Conservation (phyloP, 495 filamentous ascomycete genomes). For the Recurvomyces mirabilis region DNA sequence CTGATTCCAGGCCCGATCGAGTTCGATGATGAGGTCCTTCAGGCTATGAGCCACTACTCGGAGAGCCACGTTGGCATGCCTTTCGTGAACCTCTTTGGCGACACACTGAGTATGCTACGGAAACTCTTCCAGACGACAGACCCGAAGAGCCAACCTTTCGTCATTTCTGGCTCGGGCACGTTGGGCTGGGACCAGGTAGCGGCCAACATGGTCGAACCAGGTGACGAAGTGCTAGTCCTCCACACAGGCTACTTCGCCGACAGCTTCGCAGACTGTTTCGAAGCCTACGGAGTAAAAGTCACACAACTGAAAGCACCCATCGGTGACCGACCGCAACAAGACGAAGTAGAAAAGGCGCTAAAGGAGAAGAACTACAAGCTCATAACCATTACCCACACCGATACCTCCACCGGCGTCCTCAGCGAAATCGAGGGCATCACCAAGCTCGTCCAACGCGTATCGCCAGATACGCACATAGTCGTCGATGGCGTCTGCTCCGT, state of each 20-base stretch:
- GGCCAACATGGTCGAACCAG: constrained; percentile 75
- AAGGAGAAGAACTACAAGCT: constrained; percentile 82
- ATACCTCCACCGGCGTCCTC: constrained; percentile 91
- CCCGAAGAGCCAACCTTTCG: constrained; percentile 75
- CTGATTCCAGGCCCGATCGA: constrained; percentile 96
- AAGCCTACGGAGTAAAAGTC: constrained; percentile 77
- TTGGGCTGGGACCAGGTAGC: constrained; percentile 94
- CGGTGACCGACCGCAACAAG: constrained; percentile 75
- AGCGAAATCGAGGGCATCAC: constrained; percentile 77
- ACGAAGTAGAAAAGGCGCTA: constrained; percentile 75
- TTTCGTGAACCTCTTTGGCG: constrained; percentile 85
- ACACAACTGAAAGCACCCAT: constrained; percentile 83
- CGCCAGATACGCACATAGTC: constrained; percentile 77
- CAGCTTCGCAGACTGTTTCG: constrained; percentile 82
- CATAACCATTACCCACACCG: constrained; percentile 90
- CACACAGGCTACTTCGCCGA: constrained; percentile 97
- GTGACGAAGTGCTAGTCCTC: constrained; percentile 83
- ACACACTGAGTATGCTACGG: constrained; percentile 75
- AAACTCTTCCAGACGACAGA: constrained; percentile 84
- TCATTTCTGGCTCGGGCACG: constrained; percentile 88
- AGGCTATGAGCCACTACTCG: constrained; percentile 92
- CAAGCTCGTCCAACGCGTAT: constrained; percentile 70
- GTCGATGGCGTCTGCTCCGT: constrained; percentile 97
- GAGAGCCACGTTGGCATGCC: constrained; percentile 82
- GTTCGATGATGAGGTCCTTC: constrained; percentile 93